phyloP scores from a whole-genome alignment of 345 rosid species.

The Streptanthus diversifolius region DNA sequence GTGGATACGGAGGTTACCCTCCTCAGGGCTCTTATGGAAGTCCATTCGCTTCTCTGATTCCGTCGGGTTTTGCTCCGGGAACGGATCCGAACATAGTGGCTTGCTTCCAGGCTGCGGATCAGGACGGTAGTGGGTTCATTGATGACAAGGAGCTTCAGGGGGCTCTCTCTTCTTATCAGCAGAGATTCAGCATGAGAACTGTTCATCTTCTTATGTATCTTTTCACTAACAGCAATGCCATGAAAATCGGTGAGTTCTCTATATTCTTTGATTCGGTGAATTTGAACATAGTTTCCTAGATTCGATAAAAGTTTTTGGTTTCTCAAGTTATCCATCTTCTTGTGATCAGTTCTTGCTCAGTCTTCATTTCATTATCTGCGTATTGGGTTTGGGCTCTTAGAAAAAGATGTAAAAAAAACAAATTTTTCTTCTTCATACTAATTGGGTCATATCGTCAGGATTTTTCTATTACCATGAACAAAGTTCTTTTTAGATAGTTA shows the following conservation, averaged over 20 bases:
- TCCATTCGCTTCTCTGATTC: slow-evolving; percentile 69
- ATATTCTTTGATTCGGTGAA: background rate
- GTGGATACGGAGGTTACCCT: slow-evolving; percentile 31
- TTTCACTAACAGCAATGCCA: slow-evolving; percentile 67
- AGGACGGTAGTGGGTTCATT: slow-evolving; percentile 80
- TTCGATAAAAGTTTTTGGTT: background rate
- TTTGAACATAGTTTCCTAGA: background rate
- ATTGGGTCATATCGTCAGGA: background rate
- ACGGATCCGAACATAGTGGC: slow-evolving; percentile 84
- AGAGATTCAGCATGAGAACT: slow-evolving; percentile 85
- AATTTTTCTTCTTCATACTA: background rate
- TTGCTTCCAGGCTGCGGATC: slow-evolving; percentile 77
- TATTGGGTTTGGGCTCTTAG: background rate
- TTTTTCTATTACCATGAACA: background rate
- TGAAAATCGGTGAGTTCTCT: slow-evolving; percentile 61
- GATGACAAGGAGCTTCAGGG: slow-evolving; percentile 89
- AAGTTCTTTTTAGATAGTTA: background rate
- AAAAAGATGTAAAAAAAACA: background rate
- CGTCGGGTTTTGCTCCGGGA: slow-evolving; percentile 80
- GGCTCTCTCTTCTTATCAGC: slow-evolving; percentile 73
- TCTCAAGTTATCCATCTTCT: too few relatives aligned
- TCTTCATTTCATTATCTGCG: background rate
- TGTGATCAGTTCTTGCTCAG: background rate
- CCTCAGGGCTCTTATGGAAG: slow-evolving; percentile 45
- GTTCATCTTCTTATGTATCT: slow-evolving; percentile 83